Percentiles rank a stretch among this genome's conserved stretches.
These are phyloP conservation scores for Candida glucosophila DNA, from an alignment of 1,139 yeast genomes.

Conservation along the genomic window DNA sequence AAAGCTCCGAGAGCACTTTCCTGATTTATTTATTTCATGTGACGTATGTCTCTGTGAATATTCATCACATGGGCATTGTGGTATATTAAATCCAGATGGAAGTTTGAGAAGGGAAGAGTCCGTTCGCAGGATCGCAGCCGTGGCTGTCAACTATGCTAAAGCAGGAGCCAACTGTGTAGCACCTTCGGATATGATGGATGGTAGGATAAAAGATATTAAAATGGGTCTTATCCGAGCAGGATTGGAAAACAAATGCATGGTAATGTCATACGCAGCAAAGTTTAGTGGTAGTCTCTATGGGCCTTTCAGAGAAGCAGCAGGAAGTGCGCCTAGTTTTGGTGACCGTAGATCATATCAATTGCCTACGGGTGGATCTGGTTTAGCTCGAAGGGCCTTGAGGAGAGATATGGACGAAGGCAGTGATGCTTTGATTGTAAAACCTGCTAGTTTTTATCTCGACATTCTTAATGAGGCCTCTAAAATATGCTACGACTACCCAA, in stretches of 20 bases:
- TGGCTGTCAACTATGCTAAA: constrained; percentile 88
- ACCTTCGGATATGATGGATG: constrained; percentile 98
- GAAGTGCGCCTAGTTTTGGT: constrained; percentile 82
- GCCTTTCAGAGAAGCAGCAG: constrained; percentile 97
- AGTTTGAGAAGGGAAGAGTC: constrained; percentile 66
- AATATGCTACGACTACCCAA: constrained; percentile 75
- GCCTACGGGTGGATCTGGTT: constrained; percentile 88
- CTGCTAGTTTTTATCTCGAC: constrained; percentile 94
- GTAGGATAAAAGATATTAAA: constrained; percentile 84
- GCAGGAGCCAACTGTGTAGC: constrained; percentile 97
- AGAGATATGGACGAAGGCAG: constrained; percentile 92
- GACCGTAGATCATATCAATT: constrained; percentile 90
- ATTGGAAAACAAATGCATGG: constrained; percentile 78
- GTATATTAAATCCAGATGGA: constrained; percentile 81
- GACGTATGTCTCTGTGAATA: constrained; percentile 97
- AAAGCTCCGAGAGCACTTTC: constrained; percentile 55
- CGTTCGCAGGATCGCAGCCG: constrained; percentile 82
- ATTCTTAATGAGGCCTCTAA: constrained; percentile 81
- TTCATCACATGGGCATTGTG: constrained; percentile 96
- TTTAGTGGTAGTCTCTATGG: constrained; percentile 90
- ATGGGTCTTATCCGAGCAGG: constrained; percentile 75
- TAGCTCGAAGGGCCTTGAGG: constrained; percentile 82
- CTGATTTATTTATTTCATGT: constrained; percentile 78
- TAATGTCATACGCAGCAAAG: constrained; percentile 92
- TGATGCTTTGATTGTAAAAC: constrained; percentile 91